Percentiles rank a stretch among this genome's conserved stretches.
phyloP scores from a whole-genome alignment of 2,329 filamentous ascomycete genomes.

The Colletotrichum higginsianum region DNA sequence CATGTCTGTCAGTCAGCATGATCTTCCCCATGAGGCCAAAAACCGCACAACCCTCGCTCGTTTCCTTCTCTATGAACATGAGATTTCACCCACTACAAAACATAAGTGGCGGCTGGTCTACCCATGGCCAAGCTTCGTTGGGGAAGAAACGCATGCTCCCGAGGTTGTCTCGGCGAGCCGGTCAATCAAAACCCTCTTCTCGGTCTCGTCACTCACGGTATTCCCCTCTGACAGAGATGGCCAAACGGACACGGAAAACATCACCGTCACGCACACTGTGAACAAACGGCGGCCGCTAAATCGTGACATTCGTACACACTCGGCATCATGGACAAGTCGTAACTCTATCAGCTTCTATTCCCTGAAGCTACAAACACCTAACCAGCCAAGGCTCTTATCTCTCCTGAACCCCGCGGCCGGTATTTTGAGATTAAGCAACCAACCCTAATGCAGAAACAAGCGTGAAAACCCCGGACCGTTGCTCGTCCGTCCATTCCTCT shows the following conservation, averaged over 20 bases:
- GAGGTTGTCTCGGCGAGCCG: no score
- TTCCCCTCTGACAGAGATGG: background rate
- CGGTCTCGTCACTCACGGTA: background rate
- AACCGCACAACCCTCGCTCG: no score
- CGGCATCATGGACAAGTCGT: constrained; percentile 23
- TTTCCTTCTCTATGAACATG: no score
- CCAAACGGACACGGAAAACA: no score
- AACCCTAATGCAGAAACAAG: constrained; percentile 44
- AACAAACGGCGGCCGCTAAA: background rate
- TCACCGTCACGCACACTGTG: no score
- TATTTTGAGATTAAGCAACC: constrained; percentile 44
- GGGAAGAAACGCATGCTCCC: no score
- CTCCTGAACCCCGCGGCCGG: constrained; percentile 41
- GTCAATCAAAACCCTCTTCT: no score
- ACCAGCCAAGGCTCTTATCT: constrained; percentile 37
- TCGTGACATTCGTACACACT: constrained; percentile 25
- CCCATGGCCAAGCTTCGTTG: no score
- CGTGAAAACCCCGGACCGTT: constrained; percentile 38
- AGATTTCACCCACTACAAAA: no score
- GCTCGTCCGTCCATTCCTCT: constrained; percentile 21
- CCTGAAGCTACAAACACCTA: constrained; percentile 44
- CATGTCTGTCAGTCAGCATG: no score
- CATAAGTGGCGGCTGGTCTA: no score
- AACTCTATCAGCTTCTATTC: constrained; percentile 44
- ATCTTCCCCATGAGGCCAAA: no score